Conservation (phyloP, 2,329 filamentous ascomycete species). For the Alternaria burnsii region DNA sequence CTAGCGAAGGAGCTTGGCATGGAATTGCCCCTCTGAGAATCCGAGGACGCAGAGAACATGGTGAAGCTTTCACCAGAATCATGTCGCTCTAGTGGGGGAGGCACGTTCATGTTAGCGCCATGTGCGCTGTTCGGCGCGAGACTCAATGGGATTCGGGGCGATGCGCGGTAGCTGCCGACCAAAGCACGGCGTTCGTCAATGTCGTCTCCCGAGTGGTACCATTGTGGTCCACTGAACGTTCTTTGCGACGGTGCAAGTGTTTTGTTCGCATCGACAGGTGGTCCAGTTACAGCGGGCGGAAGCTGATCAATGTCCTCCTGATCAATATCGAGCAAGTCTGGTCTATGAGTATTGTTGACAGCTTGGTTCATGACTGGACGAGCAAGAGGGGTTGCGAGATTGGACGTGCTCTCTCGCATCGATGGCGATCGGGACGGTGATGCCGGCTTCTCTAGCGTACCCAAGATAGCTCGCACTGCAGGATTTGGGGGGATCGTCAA, state of each 20-base stretch:
- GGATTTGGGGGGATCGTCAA: slow-evolving; percentile 35
- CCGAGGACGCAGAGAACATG: slow-evolving; percentile 70
- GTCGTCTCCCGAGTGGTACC: slow-evolving; percentile 46
- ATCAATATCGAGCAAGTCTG: slow-evolving; percentile 47
- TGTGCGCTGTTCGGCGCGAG: slow-evolving; percentile 55
- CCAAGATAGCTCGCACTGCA: slow-evolving; percentile 44
- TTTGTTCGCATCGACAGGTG: slow-evolving; percentile 23
- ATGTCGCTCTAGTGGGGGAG: slow-evolving; percentile 57
- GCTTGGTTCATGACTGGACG: slow-evolving; percentile 48
- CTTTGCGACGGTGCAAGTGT: slow-evolving; percentile 23
- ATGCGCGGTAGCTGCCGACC: slow-evolving; percentile 58
- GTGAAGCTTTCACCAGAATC: slow-evolving; percentile 69
- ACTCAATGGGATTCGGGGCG: slow-evolving; percentile 60
- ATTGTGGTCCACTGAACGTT: slow-evolving; percentile 42
- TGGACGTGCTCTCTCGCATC: slow-evolving; percentile 60
- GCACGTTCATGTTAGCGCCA: slow-evolving; percentile 46
- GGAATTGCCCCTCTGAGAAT: slow-evolving; percentile 63
- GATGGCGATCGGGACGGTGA: slow-evolving; percentile 40
- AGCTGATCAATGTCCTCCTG: slow-evolving; percentile 48
- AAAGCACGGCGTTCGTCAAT: slow-evolving; percentile 51
- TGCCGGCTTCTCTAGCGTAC: slow-evolving; percentile 44
- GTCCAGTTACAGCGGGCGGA: slow-evolving; percentile 46
- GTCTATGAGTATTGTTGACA: slow-evolving; percentile 12
- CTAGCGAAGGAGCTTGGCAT: slow-evolving; percentile 61
- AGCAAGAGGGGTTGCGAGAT: slow-evolving; percentile 64